A percentile compares a stretch with the other conserved stretches of the same genome.
Evolutionary conservation across 371 early-diverging fungal species (phyloP).

Genomic region (Nosema granulosis): DNA sequence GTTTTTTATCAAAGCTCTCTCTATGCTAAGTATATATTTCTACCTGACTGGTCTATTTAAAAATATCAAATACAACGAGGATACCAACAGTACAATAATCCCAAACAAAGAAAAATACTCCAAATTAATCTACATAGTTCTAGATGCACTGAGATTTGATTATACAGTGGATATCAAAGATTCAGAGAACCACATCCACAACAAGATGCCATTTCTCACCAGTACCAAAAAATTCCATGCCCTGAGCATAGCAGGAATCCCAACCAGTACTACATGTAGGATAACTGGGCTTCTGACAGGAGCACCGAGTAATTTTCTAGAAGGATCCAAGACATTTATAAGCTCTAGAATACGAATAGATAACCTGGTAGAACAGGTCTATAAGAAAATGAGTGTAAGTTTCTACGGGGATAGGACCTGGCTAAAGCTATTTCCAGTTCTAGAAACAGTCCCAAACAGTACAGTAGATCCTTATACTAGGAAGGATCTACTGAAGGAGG

Average conservation of each 20-base stretch:
- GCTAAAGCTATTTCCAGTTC: constrained; percentile 59
- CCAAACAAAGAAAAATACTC: constrained; percentile 8
- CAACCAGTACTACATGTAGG: constrained; percentile 64
- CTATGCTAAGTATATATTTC: constrained; percentile 11
- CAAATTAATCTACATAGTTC: constrained; percentile 59
- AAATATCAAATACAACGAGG: neutral
- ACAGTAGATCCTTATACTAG: constrained; percentile 41
- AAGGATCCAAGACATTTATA: constrained; percentile 54
- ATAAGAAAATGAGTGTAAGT: constrained; percentile 10
- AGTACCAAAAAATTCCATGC: constrained; percentile 15
- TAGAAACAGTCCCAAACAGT: constrained; percentile 18
- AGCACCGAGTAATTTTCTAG: constrained; percentile 59
- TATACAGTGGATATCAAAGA: constrained; percentile 38
- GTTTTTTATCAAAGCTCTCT: neutral
- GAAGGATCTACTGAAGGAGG: constrained; percentile 25
- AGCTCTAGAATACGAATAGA: constrained; percentile 31
- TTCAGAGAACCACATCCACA: neutral
- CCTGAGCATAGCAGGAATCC: constrained; percentile 59
- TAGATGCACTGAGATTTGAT: constrained; percentile 66
- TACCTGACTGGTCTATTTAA: constrained; percentile 38
- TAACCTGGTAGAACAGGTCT: constrained; percentile 51
- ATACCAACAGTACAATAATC: neutral
- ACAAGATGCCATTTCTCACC: constrained; percentile 27
- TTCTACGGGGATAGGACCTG: constrained; percentile 67
- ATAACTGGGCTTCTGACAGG: constrained; percentile 60